phyloP scores from a whole-genome alignment of 306 rosid genomes.

The Comarum palustre region DNA sequence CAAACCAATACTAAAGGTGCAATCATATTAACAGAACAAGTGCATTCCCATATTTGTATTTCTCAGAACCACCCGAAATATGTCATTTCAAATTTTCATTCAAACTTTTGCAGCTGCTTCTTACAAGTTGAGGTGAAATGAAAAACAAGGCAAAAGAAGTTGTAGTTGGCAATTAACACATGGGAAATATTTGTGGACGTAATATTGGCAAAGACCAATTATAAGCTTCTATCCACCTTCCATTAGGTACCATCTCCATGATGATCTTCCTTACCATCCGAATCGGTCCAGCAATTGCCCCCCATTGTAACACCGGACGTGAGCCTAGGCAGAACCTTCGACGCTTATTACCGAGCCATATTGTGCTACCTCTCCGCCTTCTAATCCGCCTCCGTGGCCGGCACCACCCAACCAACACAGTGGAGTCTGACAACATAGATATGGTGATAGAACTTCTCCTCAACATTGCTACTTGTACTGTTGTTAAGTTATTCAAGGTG shows the following conservation, averaged over 20 bases:
- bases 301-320: slow-evolving; percentile 60
- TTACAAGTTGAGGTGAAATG: slow-evolving; percentile 14
- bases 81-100: neutral
- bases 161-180: slow-evolving; percentile 45
- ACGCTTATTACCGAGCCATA: slow-evolving; percentile 71
- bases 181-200: slow-evolving; percentile 78
- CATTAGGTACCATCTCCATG: slow-evolving; percentile 63
- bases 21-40: neutral
- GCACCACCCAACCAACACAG: slow-evolving; percentile 49
- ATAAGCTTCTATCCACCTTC: slow-evolving; percentile 55
- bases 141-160: slow-evolving; percentile 16
- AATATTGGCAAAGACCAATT: slow-evolving; percentile 70
- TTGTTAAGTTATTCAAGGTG: neutral
- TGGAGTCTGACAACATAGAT: slow-evolving; percentile 57
- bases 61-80: neutral
- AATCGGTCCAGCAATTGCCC: slow-evolving; percentile 56
- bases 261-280: slow-evolving; percentile 70
- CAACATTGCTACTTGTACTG: slow-evolving; percentile 39
- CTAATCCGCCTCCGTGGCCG: slow-evolving; percentile 50
- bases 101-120: slow-evolving; percentile 1
- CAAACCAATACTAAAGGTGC: neutral
- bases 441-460: slow-evolving; percentile 45
- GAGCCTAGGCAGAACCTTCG: slow-evolving; percentile 66
- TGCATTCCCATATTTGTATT: slow-evolving; percentile 3
- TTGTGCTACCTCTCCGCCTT: slow-evolving; percentile 54